phyloP scores from a whole-genome alignment of 2,329 filamentous ascomycete genomes.

The Pyrenochaeta sp. region DNA sequence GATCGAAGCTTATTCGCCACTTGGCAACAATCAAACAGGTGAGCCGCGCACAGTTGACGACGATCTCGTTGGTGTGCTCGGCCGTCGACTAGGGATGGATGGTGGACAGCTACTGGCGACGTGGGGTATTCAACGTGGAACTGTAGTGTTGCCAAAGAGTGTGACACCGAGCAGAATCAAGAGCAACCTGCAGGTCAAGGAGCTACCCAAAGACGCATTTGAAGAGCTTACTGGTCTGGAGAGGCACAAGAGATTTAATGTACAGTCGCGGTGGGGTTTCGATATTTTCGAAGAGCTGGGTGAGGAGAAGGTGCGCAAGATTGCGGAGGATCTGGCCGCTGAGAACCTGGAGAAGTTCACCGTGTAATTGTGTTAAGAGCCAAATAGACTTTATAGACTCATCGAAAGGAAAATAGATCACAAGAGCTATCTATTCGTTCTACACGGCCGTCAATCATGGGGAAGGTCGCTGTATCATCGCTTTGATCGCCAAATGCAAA shows the following conservation, averaged over 20 bases:
- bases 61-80: conserved; percentile 21
- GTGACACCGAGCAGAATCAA: conserved; percentile 75
- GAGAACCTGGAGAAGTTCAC: conserved; percentile 31
- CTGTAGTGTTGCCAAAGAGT: conserved; percentile 84
- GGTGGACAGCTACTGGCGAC: conserved; percentile 76
- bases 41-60: conserved; percentile 61
- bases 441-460: background rate
- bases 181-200: conserved; percentile 73
- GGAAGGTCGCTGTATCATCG: too few relatives aligned
- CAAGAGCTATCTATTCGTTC: too few relatives aligned
- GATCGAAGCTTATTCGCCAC: conserved; percentile 73
- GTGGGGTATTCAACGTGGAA: conserved; percentile 81
- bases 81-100: conserved; percentile 64
- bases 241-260: conserved; percentile 34
- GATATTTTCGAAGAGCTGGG: conserved; percentile 36
- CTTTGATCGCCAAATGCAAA: too few relatives aligned
- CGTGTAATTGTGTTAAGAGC: conserved; percentile 13
- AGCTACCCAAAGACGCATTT: conserved; percentile 73
- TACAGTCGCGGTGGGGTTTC: conserved; percentile 31
- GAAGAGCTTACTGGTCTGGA: conserved; percentile 62
- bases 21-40: conserved; percentile 69
- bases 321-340: conserved; percentile 22
- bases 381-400: too few relatives aligned
- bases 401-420: too few relatives aligned
- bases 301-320: conserved; percentile 25